Percentiles rank a stretch among this genome's conserved stretches.
Evolutionary conservation across 1,139 yeast species (phyloP).

Genomic region (Protomyces inouyei): DNA sequence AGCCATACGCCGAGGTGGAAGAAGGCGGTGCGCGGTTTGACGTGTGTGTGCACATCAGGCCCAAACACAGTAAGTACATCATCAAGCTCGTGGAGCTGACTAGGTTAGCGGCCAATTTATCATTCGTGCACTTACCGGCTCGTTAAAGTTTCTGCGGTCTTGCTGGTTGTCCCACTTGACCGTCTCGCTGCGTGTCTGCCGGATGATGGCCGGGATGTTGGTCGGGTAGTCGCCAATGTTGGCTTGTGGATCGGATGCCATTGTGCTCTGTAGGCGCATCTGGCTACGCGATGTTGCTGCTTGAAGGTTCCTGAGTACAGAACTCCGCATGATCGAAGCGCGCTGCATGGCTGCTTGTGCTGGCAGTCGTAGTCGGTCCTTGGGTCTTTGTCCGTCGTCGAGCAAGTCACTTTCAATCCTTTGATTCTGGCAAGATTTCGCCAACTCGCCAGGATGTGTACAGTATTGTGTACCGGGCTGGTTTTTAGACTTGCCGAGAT

Average conservation of each 20-base stretch:
- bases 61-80: slow-evolving; percentile 83
- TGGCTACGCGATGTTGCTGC: background rate
- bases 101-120: background rate
- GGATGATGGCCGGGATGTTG: slow-evolving; percentile 14
- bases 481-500: too few species aligned
- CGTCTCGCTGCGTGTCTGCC: slow-evolving; percentile 6
- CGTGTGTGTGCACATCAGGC: slow-evolving; percentile 66
- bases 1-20: slow-evolving; percentile 40
- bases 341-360: background rate
- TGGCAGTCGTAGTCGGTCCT: too few species aligned
- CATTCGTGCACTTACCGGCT: slow-evolving; percentile 44
- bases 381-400: too few species aligned
- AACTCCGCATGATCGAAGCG: background rate
- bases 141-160: slow-evolving; percentile 70
- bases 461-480: too few species aligned
- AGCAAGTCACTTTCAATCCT: too few species aligned
- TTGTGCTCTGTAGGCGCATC: background rate
- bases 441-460: too few species aligned
- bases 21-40: slow-evolving; percentile 59
- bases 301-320: background rate
- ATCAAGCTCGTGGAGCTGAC: slow-evolving; percentile 54
- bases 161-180: slow-evolving; percentile 72
- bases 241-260: slow-evolving; percentile 13
- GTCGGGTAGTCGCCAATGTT: slow-evolving; percentile 27
- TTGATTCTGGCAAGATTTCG: too few species aligned